Percentiles rank a stretch among this genome's conserved stretches.
Evolutionary conservation across 495 filamentous ascomycete species (phyloP).

Genomic region (Neurospora discreta): DNA sequence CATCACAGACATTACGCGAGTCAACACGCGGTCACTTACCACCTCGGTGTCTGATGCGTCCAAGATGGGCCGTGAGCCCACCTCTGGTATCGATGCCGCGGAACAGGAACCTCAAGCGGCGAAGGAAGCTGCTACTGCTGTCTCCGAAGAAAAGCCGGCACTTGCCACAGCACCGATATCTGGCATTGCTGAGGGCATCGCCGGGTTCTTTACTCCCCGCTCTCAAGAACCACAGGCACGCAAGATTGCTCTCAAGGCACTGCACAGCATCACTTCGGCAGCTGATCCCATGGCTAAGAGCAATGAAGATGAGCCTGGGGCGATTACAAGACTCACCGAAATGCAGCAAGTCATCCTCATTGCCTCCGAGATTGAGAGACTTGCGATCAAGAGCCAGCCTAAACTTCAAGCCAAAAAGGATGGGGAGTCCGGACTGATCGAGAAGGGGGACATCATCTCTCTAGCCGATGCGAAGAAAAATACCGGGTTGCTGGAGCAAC

Average conservation of each 20-base stretch:
- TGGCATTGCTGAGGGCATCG: constrained; percentile 10
- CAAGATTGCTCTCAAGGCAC: constrained; percentile 48
- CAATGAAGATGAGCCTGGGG: constrained; percentile 16
- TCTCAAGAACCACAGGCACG: constrained; percentile 16
- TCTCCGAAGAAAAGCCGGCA: not conserved
- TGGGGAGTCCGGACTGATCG: constrained; percentile 34
- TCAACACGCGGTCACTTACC: constrained; percentile 76
- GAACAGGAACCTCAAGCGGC: constrained; percentile 1
- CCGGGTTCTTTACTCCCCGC: constrained; percentile 17
- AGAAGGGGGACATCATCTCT: constrained; percentile 68
- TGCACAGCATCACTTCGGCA: constrained; percentile 42
- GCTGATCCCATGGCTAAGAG: constrained; percentile 30
- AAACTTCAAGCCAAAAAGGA: constrained; percentile 11
- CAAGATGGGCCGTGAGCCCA: constrained; percentile 2
- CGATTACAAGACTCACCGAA: constrained; percentile 44
- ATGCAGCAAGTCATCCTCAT: constrained; percentile 58
- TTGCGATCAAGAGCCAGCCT: constrained; percentile 28
- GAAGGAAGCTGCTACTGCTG: not conserved
- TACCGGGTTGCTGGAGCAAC: constrained; percentile 74
- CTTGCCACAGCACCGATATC: not conserved
- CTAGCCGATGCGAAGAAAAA: constrained; percentile 76
- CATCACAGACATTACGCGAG: constrained; percentile 52
- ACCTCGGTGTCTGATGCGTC: constrained; percentile 32
- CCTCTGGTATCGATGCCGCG: not conserved
- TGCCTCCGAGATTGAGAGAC: constrained; percentile 47